Conservation (phyloP, 2,329 filamentous ascomycete genomes). For the Ophiocordyceps camponoti-rufipedis region DNA sequence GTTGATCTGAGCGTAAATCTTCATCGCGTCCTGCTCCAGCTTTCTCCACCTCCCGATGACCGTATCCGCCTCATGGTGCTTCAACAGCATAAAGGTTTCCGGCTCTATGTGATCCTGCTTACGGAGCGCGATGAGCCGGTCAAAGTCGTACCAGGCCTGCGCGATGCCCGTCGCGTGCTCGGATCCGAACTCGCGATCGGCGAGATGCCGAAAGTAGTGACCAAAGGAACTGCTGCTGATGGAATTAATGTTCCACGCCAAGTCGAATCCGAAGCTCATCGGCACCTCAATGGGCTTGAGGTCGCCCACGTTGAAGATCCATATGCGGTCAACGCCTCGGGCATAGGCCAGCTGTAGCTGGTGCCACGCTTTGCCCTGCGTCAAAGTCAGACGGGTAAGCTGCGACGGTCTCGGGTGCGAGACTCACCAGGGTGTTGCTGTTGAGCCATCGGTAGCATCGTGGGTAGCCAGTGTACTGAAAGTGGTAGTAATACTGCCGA, state of each 20-base stretch:
- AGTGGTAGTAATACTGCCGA: constrained; percentile 29
- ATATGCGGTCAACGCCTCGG: constrained; percentile 29
- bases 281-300: constrained; percentile 39
- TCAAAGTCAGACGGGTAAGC: neutral
- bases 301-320: constrained; percentile 46
- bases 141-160: constrained; percentile 32
- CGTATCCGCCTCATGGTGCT: constrained; percentile 40
- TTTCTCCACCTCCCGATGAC: constrained; percentile 33
- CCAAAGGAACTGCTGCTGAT: constrained; percentile 20
- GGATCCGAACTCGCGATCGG: constrained; percentile 30
- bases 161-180: constrained; percentile 26
- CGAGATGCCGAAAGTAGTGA: constrained; percentile 25
- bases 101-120: constrained; percentile 43
- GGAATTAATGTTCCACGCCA: constrained; percentile 35
- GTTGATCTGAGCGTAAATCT: constrained; percentile 23
- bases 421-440: constrained; percentile 32
- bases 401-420: neutral
- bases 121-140: constrained; percentile 27
- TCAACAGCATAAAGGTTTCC: constrained; percentile 34
- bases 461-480: constrained; percentile 44
- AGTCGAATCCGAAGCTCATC: constrained; percentile 33
- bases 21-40: constrained; percentile 24
- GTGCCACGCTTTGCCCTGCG: constrained; percentile 20
- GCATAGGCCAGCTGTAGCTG: constrained; percentile 37
- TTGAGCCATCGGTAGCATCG: constrained; percentile 45